These are phyloP conservation scores for Paraphysoderma sedebokerense DNA, from an alignment of 371 early-diverging fungal genomes.

Conservation along the genomic window DNA sequence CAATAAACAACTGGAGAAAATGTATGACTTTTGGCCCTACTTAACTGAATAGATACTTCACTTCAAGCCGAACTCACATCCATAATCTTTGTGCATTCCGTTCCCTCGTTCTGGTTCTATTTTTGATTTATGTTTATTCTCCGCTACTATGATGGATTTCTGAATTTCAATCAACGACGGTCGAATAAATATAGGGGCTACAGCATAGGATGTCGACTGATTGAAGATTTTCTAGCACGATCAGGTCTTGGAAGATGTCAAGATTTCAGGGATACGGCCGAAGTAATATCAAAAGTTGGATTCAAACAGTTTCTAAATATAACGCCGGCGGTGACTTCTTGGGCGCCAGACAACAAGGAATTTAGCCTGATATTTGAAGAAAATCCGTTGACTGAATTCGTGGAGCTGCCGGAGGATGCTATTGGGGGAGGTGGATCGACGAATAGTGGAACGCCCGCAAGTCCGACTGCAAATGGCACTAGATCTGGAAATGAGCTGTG, in stretches of 20 bases:
- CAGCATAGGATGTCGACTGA: conserved; percentile 86
- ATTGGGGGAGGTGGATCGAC: conserved; percentile 6
- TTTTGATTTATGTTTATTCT: neutral
- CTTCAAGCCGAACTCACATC: neutral
- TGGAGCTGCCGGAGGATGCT: conserved; percentile 46
- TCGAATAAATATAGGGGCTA: conserved; percentile 54
- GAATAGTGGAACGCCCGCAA: neutral
- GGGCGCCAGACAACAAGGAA: conserved; percentile 64
- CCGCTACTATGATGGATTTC: neutral
- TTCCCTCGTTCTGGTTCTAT: conserved; percentile 1
- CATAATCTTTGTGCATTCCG: neutral
- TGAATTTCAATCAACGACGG: neutral
- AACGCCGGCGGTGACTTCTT: conserved; percentile 58
- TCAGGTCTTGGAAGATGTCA: conserved; percentile 62
- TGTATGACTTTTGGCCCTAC: conserved; percentile 28
- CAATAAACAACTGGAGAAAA: conserved; percentile 90
- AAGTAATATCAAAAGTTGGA: conserved; percentile 80
- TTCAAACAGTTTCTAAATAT: conserved; percentile 92
- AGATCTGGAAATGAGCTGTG: conserved; percentile 42
- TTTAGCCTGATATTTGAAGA: conserved; percentile 83
- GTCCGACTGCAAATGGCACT: neutral
- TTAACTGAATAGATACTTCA: neutral
- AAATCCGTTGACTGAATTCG: conserved; percentile 83
- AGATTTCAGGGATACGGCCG: conserved; percentile 82
- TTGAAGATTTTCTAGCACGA: conserved; percentile 89